Conservation (phyloP, 345 rosid species). For the Pugionium dolabratum region DNA sequence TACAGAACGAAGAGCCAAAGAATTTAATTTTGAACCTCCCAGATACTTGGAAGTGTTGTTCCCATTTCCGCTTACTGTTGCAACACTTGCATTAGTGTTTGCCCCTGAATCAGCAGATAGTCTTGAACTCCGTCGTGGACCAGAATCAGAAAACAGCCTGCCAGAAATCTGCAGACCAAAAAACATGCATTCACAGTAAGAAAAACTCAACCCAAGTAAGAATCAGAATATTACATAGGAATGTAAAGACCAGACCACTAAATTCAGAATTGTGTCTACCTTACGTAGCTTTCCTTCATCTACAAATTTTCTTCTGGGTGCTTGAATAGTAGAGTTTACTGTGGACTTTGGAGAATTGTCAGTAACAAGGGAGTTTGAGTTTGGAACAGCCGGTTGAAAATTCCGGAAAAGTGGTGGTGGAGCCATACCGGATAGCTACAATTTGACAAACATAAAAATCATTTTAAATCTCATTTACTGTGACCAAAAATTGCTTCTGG, state of each 20-base stretch:
- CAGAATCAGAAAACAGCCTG: slow-evolving; percentile 94
- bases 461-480: slow-evolving; percentile 7
- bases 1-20: slow-evolving; percentile 76
- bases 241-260: background rate
- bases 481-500: slow-evolving; percentile 10
- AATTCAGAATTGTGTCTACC: slow-evolving; percentile 46
- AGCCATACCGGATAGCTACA: slow-evolving; percentile 79
- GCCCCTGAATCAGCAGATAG: slow-evolving; percentile 73
- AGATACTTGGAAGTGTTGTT: slow-evolving; percentile 69
- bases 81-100: slow-evolving; percentile 52
- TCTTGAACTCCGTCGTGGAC: slow-evolving; percentile 83
- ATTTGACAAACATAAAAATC: slow-evolving; percentile 13
- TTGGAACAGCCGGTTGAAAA: slow-evolving; percentile 69
- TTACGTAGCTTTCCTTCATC: slow-evolving; percentile 98
- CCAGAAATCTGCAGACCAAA: slow-evolving; percentile 78
- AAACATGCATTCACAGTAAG: slow-evolving; percentile 25
- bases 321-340: slow-evolving; percentile 80
- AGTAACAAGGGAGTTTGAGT: slow-evolving; percentile 46
- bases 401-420: slow-evolving; percentile 95
- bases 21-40: slow-evolving; percentile 80
- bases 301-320: slow-evolving; percentile 94
- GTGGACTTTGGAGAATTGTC: slow-evolving; percentile 74
- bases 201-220: slow-evolving; percentile 19
- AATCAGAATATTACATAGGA: slow-evolving; percentile 18
- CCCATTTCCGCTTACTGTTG: slow-evolving; percentile 69